Evolutionary conservation across 805 yeast genomes (phyloP).

Genomic region (Kurtzmaniella fragi): DNA sequence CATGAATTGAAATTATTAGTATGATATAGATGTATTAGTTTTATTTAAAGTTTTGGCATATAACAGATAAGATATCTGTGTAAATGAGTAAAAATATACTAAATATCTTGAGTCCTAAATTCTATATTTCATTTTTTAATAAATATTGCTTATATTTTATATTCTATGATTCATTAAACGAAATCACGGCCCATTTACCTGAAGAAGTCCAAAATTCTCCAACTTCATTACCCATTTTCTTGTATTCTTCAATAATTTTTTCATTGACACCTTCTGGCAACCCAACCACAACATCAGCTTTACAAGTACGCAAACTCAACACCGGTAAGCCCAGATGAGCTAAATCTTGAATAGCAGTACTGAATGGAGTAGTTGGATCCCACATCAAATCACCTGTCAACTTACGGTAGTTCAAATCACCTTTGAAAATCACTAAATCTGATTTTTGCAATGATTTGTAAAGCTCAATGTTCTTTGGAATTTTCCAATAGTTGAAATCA

Average conservation of each 20-base stretch:
- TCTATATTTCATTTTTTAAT: no score
- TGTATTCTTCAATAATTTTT: slow-evolving; percentile 58
- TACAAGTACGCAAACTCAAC: slow-evolving; percentile 83
- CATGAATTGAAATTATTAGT: no score
- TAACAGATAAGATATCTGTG: no score
- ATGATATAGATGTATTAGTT: no score
- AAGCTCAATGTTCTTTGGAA: slow-evolving; percentile 60
- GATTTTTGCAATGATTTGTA: slow-evolving; percentile 60
- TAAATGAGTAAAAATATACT: no score
- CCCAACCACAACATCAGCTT: slow-evolving; percentile 94
- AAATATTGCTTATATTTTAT: no score
- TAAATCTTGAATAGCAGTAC: slow-evolving; percentile 62
- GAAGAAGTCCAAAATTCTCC: slow-evolving; percentile 80
- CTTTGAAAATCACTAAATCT: slow-evolving; percentile 78
- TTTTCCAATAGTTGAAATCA: slow-evolving; percentile 67
- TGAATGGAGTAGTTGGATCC: slow-evolving; percentile 77
- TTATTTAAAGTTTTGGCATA: no score
- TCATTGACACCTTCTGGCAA: slow-evolving; percentile 69
- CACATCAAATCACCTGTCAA: slow-evolving; percentile 87
- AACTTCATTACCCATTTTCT: slow-evolving; percentile 49
- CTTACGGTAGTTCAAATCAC: slow-evolving; percentile 94
- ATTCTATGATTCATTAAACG: no score
- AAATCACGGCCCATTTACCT: slow-evolving; percentile 91
- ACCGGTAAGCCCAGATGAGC: slow-evolving; percentile 59
- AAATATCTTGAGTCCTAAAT: no score